These are phyloP conservation scores for Pythium rishiriense DNA, from an alignment of 352 stramenopile genomes.

Conservation along the genomic window DNA sequence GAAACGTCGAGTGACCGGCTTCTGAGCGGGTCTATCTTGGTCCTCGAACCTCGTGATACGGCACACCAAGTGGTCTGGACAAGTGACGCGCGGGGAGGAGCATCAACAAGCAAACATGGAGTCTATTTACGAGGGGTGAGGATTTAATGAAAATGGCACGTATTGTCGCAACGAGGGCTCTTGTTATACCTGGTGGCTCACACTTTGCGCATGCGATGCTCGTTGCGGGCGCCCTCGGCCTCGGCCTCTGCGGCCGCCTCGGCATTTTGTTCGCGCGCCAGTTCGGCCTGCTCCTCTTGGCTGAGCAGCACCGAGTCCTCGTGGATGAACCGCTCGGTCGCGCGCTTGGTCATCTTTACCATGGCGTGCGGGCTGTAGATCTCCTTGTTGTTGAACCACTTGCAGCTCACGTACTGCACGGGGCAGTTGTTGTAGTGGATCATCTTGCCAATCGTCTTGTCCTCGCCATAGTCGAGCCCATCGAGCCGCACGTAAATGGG, in stretches of 20 bases:
- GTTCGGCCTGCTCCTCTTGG: constrained; percentile 34
- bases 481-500: constrained; percentile 63
- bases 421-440: constrained; percentile 79
- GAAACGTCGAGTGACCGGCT: too few relatives aligned
- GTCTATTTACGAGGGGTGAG: constrained; percentile 25
- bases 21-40: too few relatives aligned
- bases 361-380: constrained; percentile 68
- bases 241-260: constrained; percentile 4
- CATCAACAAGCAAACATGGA: constrained; percentile 18
- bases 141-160: background rate
- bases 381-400: constrained; percentile 86
- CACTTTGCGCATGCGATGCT: constrained; percentile 12
- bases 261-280: constrained; percentile 14
- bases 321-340: constrained; percentile 47
- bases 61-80: too few relatives aligned
- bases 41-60: background rate
- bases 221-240: constrained; percentile 15
- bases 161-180: background rate
- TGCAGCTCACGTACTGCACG: constrained; percentile 82
- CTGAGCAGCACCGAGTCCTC: constrained; percentile 61
- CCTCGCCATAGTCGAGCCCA: constrained; percentile 70
- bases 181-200: background rate
- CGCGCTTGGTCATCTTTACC: constrained; percentile 69
- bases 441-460: constrained; percentile 84
- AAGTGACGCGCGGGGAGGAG: too few relatives aligned